A percentile compares a stretch with the other conserved stretches of the same genome.
phyloP scores from a whole-genome alignment of 306 rosid species.

The Vigna unguiculata region DNA sequence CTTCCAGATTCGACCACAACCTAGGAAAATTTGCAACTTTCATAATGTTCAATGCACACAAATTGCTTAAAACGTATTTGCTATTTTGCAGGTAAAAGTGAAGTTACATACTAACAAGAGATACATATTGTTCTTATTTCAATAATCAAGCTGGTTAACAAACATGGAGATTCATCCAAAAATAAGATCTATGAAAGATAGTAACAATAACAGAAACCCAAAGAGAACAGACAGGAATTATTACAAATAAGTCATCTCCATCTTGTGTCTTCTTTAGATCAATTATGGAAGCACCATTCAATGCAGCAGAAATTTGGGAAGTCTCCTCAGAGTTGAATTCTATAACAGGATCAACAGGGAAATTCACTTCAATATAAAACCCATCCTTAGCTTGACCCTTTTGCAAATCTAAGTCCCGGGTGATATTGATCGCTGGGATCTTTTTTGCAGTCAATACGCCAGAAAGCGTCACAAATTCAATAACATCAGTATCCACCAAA shows the following conservation, averaged over 20 bases:
- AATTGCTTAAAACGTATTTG: neutral
- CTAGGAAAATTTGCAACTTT: slow-evolving; percentile 51
- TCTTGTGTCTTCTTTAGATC: slow-evolving; percentile 53
- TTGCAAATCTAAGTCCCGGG: slow-evolving; percentile 34
- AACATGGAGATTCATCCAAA: neutral
- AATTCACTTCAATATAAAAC: slow-evolving; percentile 59
- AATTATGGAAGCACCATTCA: slow-evolving; percentile 58
- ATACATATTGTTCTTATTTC: neutral
- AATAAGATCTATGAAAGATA: neutral
- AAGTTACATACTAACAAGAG: slow-evolving; percentile 5
- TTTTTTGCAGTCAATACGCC: slow-evolving; percentile 65
- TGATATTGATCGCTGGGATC: slow-evolving; percentile 31
- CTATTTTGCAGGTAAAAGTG: slow-evolving; percentile 17
- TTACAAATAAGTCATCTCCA: slow-evolving; percentile 60
- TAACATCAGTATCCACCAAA: slow-evolving; percentile 45
- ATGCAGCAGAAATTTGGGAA: slow-evolving; percentile 52
- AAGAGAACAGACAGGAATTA: slow-evolving; percentile 41
- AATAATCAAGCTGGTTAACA: slow-evolving; percentile 13
- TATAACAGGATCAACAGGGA: slow-evolving; percentile 49
- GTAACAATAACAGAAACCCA: neutral
- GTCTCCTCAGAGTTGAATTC: slow-evolving; percentile 52
- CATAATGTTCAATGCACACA: slow-evolving; percentile 26
- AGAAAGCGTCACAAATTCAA: slow-evolving; percentile 72
- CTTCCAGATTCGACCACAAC: slow-evolving; percentile 62
- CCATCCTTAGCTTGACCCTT: slow-evolving; percentile 39